Base-by-base conservation (phyloP, 208 protist species). In the Blastocrithidia nonstop region DNA sequence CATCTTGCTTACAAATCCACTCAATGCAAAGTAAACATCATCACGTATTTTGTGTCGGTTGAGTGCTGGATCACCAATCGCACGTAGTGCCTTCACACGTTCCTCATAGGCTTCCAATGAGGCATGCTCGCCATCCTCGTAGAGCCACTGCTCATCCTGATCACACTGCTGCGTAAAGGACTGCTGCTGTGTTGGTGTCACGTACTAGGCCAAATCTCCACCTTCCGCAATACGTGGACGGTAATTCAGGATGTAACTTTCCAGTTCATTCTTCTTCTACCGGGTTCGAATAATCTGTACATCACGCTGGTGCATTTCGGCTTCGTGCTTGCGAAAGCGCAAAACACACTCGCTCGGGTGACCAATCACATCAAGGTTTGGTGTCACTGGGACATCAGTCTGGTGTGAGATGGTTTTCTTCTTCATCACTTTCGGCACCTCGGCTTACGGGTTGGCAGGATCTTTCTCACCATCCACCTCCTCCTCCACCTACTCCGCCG, bases 231-330 rank as follows among this genome's bases (percentile, higher is more conserved):
- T 21, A 19, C 65, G 74, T 21, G 67, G 60, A 41, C 74, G 81
- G 54, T 71, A 82, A 47, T 89, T 75, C 20, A 93, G 77, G 45
- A 93, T 83, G 70, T 93, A 95, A 56, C 57, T 73, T 67, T 95
- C 88, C 13, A 95, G 70, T 44, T 79, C 68, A 45, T 95, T 95
- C 62, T 90, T 88, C 45, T 78, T 82, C 43, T 93, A 83, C 1
- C 65, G 66, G 29, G 78, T 92, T 39, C 59, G 57, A 19, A 53
- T 50, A 40, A 95, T 72, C 19, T 55, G 37, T 9, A 22, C 17
- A 55, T 95, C 88, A 35, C 62, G 66, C 26, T 70, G 52, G 59
- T 67, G 33, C 88, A 94, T 92, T 28, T 88, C 69, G 9, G 33
- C 17, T 54, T 95, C 88, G n/a, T 44, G 20, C 55, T 73, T 65